phyloP scores from a whole-genome alignment of 495 filamentous ascomycete genomes.

The Bathelium albidoporum region DNA sequence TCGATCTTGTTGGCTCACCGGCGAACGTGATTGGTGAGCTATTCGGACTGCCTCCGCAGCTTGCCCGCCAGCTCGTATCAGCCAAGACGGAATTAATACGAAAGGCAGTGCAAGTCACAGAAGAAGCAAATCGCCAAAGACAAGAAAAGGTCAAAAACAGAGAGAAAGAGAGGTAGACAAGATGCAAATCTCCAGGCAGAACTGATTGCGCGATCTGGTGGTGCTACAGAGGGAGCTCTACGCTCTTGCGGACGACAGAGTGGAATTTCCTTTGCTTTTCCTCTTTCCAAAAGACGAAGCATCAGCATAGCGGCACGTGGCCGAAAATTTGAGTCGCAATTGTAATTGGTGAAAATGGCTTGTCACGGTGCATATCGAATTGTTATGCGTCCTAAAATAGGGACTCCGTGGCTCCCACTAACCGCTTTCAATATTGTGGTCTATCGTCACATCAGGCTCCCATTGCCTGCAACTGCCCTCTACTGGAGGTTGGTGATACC shows the following conservation, averaged over 20 bases:
- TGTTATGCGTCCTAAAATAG: not conserved
- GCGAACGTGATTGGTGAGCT: not conserved
- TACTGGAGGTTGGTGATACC: not conserved
- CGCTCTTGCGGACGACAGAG: not conserved
- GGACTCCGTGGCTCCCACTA: not conserved
- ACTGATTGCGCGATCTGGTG: conserved; percentile 53
- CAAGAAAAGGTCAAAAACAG: conserved; percentile 43
- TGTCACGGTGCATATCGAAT: not conserved
- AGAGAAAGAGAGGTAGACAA: conserved; percentile 30
- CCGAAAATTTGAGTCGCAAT: not conserved
- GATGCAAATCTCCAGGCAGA: conserved; percentile 44
- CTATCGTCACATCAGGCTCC: not conserved
- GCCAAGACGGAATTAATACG: conserved; percentile 80
- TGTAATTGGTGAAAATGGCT: not conserved
- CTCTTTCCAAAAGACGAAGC: conserved; percentile 1
- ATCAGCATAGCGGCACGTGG: not conserved
- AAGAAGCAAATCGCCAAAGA: conserved; percentile 53
- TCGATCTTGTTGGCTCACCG: not conserved
- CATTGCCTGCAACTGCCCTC: not conserved
- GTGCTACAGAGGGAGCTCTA: conserved; percentile 42
- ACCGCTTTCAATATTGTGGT: not conserved
- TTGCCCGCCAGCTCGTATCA: conserved; percentile 63
- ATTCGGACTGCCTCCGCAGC: conserved; percentile 6
- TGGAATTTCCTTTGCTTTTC: not conserved
- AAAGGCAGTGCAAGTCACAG: conserved; percentile 65